Evolutionary conservation across 2,329 filamentous ascomycete genomes (phyloP).

Genomic region (Pseudogymnoascus sp.): DNA sequence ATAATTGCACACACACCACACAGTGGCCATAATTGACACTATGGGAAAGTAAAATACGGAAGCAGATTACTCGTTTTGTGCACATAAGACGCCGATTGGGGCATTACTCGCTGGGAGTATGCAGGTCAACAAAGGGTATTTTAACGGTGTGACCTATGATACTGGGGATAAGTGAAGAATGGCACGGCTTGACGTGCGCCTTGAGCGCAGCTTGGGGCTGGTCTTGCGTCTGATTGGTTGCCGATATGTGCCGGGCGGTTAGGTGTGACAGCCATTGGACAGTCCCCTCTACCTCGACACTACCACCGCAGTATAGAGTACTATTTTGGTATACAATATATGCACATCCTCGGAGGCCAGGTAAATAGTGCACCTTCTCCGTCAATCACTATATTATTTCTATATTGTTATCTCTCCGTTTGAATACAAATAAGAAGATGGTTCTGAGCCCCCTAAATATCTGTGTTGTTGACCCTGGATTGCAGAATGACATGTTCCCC

Average conservation of each 20-base stretch:
- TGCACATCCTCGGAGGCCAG: not conserved
- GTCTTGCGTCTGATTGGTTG: not conserved
- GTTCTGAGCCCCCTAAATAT: not conserved
- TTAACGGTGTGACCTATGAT: slow-evolving; percentile 1
- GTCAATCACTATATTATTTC: not conserved
- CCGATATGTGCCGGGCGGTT: slow-evolving; percentile 4
- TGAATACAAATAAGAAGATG: not conserved
- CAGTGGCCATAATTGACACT: not conserved
- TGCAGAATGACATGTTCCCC: not conserved
- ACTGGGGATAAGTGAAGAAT: slow-evolving; percentile 10
- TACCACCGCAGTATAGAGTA: not conserved
- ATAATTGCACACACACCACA: not conserved
- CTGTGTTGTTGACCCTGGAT: not conserved
- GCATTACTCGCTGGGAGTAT: not conserved
- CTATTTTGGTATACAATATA: not conserved
- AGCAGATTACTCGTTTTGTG: slow-evolving; percentile 3
- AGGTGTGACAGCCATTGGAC: not conserved
- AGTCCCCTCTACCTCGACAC: not conserved
- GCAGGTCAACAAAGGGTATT: not conserved
- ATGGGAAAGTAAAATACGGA: not conserved
- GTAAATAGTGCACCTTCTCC: not conserved
- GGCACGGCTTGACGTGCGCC: slow-evolving; percentile 2
- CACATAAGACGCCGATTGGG: slow-evolving; percentile 9
- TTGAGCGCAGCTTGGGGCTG: not conserved
- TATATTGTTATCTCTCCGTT: not conserved